These are phyloP conservation scores for Wilcoxina mikolae DNA, from an alignment of 495 filamentous ascomycete genomes.

Conservation along the genomic window DNA sequence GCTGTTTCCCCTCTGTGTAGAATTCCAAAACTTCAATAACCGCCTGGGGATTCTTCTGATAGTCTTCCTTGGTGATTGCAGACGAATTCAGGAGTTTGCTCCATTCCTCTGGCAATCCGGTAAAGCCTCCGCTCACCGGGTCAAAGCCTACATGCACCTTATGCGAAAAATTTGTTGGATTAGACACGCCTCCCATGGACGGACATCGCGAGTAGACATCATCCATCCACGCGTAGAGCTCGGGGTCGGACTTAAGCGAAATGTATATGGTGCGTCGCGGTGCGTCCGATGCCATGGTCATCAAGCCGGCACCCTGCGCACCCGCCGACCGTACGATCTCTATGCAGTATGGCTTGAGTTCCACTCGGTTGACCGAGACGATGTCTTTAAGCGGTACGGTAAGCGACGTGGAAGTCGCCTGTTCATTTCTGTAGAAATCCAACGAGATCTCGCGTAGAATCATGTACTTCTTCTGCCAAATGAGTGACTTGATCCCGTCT, in stretches of 20 bases:
- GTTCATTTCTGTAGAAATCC: constrained; percentile 82
- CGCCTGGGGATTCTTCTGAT: constrained; percentile 93
- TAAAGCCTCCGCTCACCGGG: constrained; percentile 78
- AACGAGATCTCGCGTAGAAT: constrained; percentile 76
- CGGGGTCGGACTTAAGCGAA: constrained; percentile 82
- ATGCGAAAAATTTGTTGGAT: constrained; percentile 93
- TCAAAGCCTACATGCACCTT: constrained; percentile 96
- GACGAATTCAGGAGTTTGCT: constrained; percentile 87
- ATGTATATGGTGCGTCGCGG: constrained; percentile 68
- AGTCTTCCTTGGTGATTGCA: constrained; percentile 94
- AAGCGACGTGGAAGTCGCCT: constrained; percentile 51
- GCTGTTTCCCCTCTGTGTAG: constrained; percentile 55
- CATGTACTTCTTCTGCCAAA: constrained; percentile 82
- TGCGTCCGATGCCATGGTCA: constrained; percentile 49
- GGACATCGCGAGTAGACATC: constrained; percentile 91
- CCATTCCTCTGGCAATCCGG: constrained; percentile 89
- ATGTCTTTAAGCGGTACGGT: constrained; percentile 74
- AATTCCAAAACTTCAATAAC: constrained; percentile 96
- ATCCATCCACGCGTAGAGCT: constrained; percentile 97
- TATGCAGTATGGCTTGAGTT: constrained; percentile 74
- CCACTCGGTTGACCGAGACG: constrained; percentile 67
- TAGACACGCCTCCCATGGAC: constrained; percentile 94
- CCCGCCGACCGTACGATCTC: constrained; percentile 67
- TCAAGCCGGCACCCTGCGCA: constrained; percentile 28
- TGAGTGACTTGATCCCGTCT: constrained; percentile 62